Evolutionary conservation across 164 flowering plant genomes (phyloP), one percentile per base, ranked within the genome.

Genomic region (Nelumbo lutea): DNA sequence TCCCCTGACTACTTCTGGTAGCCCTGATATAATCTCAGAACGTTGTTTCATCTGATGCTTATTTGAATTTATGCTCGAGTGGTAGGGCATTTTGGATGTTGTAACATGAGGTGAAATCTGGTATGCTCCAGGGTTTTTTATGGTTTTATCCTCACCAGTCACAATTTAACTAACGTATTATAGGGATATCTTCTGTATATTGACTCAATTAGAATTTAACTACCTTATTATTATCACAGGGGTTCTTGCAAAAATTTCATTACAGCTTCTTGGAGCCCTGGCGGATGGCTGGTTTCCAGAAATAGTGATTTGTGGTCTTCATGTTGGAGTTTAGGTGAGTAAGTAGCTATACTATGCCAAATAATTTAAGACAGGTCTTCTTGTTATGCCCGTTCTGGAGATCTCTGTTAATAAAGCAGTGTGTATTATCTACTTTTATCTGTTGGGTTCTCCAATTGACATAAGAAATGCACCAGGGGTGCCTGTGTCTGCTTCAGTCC

Each of bases 401-500:
- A 55, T 70, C 62, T 66, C 59, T 58, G 53, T 27, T 73, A 83
- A 83, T 75, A 82, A 79, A 75, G 58, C 65, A 39, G 4, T 48
- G 15, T 55, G 39, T 67, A 3, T 46, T 60, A 57, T 46, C 55
- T 53, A 44, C 14, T 68, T 48, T 70, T 69, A 43, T 47, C 0
- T 70, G 55, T 69, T 64, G 50, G 42, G 55, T 60, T 62, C 57
- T 27, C 71, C 9, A 38, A 81, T 82, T 90, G 81, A 90, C 85
- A 66, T 65, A 59, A 78, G 78, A 82, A 80, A 80, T 65, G 95
- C 98, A 91, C 96, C 96, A 48, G 98, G 96, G 96, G 98, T 94
- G 96, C 82, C 93, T 84, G 93, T 57, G 59, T 80, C 86, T 78
- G 87, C 86, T 77, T 45, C 65, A 75, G 70, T 78, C 65, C 77